Percentiles rank a stretch among this genome's conserved stretches.
These are phyloP conservation scores for Cytospora piceicola DNA, from an alignment of 2,329 filamentous ascomycete species.

Conservation along the genomic window DNA sequence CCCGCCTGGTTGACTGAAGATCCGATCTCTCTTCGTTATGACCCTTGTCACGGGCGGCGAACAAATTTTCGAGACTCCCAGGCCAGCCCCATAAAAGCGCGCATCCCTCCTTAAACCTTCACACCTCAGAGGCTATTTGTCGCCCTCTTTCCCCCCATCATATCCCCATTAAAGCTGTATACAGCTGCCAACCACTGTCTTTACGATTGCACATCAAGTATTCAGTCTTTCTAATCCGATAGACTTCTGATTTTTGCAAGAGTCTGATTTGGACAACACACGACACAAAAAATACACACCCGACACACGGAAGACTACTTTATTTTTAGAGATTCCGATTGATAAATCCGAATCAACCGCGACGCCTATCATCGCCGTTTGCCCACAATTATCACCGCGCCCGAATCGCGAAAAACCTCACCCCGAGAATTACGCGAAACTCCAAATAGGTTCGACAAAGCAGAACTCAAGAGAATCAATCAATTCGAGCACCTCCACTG, in stretches of 20 bases:
- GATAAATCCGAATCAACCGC: neutral
- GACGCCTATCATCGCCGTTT: neutral
- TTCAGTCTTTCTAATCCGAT: neutral
- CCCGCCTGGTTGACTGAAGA: constrained; percentile 1
- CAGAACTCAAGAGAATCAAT: neutral
- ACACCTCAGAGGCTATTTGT: neutral
- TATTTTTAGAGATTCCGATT: neutral
- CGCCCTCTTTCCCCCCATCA: constrained; percentile 8
- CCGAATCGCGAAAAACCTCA: neutral
- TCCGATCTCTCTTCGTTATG: constrained; percentile 3
- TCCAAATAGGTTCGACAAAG: neutral
- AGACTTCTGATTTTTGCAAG: neutral
- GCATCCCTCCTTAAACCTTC: constrained; percentile 15
- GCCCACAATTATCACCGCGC: neutral
- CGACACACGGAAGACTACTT: neutral
- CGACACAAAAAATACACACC: neutral
- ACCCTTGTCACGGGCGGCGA: constrained; percentile 2
- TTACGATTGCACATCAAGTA: constrained; percentile 9
- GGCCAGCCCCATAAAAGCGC: constrained; percentile 23
- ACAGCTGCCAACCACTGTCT: constrained; percentile 23
- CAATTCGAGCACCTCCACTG: neutral
- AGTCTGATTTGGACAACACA: neutral
- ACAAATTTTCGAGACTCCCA: constrained; percentile 1
- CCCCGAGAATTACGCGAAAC: neutral
- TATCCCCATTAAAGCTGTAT: neutral